A percentile compares a stretch with the other conserved stretches of the same genome.
These are phyloP conservation scores for Podospora bellae-mahoneyi DNA, from an alignment of 495 filamentous ascomycete species.

Conservation along the genomic window DNA sequence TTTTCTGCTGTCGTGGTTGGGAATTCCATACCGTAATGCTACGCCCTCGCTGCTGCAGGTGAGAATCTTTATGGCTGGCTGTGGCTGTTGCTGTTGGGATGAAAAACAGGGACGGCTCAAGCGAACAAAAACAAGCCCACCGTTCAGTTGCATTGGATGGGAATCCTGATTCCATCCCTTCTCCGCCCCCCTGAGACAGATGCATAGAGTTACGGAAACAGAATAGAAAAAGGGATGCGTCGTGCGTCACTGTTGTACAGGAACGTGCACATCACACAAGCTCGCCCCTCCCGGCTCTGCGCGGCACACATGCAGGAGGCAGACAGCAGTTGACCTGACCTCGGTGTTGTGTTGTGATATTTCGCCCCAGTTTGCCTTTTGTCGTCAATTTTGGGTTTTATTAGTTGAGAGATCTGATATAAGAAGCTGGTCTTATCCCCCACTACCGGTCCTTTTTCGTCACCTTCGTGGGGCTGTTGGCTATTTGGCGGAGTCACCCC, in stretches of 20 bases:
- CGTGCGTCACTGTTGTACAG: background rate
- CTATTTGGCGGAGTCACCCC: background rate
- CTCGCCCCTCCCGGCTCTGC: background rate
- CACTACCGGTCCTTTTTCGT: constrained; percentile 1
- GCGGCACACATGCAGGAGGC: background rate
- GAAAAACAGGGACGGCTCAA: background rate
- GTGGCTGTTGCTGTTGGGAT: background rate
- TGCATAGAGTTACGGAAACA: background rate
- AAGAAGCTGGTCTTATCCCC: background rate
- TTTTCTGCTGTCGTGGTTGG: no score
- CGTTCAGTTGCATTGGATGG: background rate
- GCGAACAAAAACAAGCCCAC: background rate
- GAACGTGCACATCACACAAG: background rate
- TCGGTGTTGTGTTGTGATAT: background rate
- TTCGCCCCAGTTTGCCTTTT: background rate
- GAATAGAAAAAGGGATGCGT: background rate
- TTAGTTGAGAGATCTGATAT: background rate
- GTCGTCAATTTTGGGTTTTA: background rate
- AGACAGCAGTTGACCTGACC: background rate
- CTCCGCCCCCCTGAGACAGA: background rate
- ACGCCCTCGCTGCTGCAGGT: background rate
- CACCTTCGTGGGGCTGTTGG: background rate
- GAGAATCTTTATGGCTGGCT: no score
- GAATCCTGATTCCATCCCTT: background rate
- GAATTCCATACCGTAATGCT: background rate